Evolutionary conservation across 1,284 basidiomycete genomes (phyloP).

Genomic region (Ceratobasidium sp.): DNA sequence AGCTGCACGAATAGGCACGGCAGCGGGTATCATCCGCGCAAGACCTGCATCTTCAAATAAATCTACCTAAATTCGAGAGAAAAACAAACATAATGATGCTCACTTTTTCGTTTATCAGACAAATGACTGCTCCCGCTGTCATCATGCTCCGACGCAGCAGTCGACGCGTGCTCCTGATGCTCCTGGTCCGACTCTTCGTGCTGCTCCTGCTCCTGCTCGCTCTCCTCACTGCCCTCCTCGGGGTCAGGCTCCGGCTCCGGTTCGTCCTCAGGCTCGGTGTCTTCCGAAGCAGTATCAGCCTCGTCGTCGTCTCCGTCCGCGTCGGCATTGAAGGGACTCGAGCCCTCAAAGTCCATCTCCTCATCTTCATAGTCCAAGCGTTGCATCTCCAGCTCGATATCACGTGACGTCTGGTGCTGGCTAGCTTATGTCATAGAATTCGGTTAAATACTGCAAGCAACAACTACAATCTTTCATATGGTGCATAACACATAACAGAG

Average conservation of each 20-base stretch:
- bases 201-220: constrained; percentile 41
- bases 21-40: constrained; percentile 50
- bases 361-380: constrained; percentile 65
- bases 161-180: constrained; percentile 26
- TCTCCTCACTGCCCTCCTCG: no score
- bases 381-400: constrained; percentile 43
- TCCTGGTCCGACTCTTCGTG: constrained; percentile 35
- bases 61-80: not conserved
- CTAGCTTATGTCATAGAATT: constrained; percentile 27
- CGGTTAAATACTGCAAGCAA: constrained; percentile 42
- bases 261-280: constrained; percentile 47
- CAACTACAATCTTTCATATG: constrained; percentile 41
- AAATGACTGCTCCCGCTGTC: constrained; percentile 44
- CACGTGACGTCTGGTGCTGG: constrained; percentile 22
- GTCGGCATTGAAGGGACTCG: constrained; percentile 50
- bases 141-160: constrained; percentile 46
- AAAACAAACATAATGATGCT: not conserved
- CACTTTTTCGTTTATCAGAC: constrained; percentile 33
- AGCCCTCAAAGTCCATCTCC: constrained; percentile 53
- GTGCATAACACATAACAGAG: constrained; percentile 3
- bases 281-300: constrained; percentile 44
- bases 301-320: constrained; percentile 50
- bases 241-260: constrained; percentile 42
- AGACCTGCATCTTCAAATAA: constrained; percentile 31
- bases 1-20: constrained; percentile 61